A percentile compares a stretch with the other conserved stretches of the same genome.
These are phyloP conservation scores for Cladophialophora carrionii DNA, from an alignment of 2,329 filamentous ascomycete genomes.

Conservation along the genomic window DNA sequence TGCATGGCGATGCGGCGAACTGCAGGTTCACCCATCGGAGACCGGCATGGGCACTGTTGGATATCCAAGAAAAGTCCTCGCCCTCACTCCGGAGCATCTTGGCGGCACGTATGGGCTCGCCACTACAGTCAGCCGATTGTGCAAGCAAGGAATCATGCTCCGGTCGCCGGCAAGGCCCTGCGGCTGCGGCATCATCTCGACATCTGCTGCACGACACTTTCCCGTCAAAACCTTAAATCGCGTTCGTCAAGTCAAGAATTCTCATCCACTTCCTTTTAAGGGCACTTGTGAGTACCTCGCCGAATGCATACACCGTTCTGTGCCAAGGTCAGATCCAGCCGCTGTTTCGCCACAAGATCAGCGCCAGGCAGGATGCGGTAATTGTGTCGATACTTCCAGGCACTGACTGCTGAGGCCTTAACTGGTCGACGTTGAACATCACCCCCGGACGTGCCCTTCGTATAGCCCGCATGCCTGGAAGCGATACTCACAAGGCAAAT, in stretches of 20 bases:
- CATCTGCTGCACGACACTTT: not conserved
- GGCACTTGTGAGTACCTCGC: not conserved
- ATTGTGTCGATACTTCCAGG: not conserved
- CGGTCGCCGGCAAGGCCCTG: too few species aligned
- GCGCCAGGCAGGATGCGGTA: not conserved
- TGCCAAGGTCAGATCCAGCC: not conserved
- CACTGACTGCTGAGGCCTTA: not conserved
- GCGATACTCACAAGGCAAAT: constrained; percentile 4
- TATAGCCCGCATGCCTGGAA: not conserved
- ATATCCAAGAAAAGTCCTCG: not conserved
- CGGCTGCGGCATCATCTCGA: not conserved
- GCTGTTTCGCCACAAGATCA: not conserved
- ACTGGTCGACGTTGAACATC: not conserved
- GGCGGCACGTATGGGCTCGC: not conserved
- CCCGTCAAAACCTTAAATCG: not conserved
- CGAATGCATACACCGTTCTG: not conserved
- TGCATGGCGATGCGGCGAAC: not conserved
- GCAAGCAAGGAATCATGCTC: not conserved
- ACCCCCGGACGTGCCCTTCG: not conserved
- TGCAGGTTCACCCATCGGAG: not conserved
- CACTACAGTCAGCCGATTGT: not conserved
- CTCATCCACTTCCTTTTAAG: constrained; percentile 1
- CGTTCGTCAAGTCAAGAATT: not conserved
- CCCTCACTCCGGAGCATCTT: not conserved
- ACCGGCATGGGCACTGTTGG: not conserved